Conservation (phyloP, 805 yeast species). For the Sugiyamaella valdiviana region DNA sequence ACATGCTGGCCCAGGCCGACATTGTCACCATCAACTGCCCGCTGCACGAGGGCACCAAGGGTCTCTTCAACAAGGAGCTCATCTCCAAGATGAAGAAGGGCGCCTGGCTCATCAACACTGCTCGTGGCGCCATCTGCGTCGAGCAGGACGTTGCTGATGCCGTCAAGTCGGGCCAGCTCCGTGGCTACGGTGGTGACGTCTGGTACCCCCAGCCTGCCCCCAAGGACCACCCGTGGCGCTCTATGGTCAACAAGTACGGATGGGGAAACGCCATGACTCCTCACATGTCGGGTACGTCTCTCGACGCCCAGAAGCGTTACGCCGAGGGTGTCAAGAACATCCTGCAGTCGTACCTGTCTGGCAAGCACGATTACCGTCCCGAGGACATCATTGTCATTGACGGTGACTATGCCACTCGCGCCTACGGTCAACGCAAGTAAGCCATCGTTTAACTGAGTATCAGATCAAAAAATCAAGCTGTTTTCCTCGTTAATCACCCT, state of each 20-base stretch:
- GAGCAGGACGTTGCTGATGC: slow-evolving; percentile 74
- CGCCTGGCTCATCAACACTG: slow-evolving; percentile 69
- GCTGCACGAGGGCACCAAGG: slow-evolving; percentile 61
- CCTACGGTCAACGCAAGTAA: slow-evolving; percentile 47
- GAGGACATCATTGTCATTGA: slow-evolving; percentile 65
- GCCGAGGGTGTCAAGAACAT: slow-evolving; percentile 64
- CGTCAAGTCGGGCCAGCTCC: slow-evolving; percentile 55
- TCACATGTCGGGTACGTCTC: slow-evolving; percentile 70
- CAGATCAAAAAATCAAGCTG: too few relatives aligned
- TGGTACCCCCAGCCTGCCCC: slow-evolving; percentile 87
- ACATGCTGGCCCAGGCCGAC: slow-evolving; percentile 61
- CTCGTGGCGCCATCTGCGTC: slow-evolving; percentile 74
- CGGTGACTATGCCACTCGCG: slow-evolving; percentile 67
- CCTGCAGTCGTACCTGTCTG: slow-evolving; percentile 54
- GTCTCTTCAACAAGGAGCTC: slow-evolving; percentile 59
- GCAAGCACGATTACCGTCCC: slow-evolving; percentile 63
- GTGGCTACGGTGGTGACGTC: slow-evolving; percentile 83
- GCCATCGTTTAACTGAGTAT: background rate
- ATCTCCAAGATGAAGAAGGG: slow-evolving; percentile 63
- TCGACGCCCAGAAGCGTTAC: slow-evolving; percentile 74
- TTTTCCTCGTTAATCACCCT: background rate
- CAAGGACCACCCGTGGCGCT: slow-evolving; percentile 69
- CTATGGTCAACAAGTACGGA: slow-evolving; percentile 56
- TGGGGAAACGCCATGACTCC: slow-evolving; percentile 85
- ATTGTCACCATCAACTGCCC: slow-evolving; percentile 75